Evolutionary conservation across 2,329 filamentous ascomycete species (phyloP), one percentile per base, ranked within the genome.

Genomic region (Parasarocladium wereldwijsianum): DNA sequence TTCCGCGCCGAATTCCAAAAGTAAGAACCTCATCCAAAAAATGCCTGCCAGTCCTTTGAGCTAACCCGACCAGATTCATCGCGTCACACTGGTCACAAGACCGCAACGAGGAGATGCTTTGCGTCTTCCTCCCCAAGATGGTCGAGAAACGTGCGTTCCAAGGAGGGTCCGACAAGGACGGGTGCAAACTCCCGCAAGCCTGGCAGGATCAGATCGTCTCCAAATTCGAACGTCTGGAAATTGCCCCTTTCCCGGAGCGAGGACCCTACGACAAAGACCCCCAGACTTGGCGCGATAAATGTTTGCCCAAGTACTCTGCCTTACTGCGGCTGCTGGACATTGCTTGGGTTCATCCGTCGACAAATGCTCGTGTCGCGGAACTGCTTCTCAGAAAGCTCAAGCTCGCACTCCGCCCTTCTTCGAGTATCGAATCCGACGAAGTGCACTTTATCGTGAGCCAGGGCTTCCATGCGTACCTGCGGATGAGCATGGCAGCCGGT

Each of bases 1-100:
- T 66, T 93, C 18, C 62, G 86, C 6, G 76, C 73, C 21, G 75
- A 81, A 34, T 85, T 96, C 41, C 82, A 92, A 50, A 83, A 71
- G 69, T 82, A 55, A 49, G 57, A 17, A 25, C 15, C 16, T 19
- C 3, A 18, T 27, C 7, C 14, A 18, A 5, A 15, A 19, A 6
- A 9, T 18, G 26, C 8, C 5, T 19, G 26, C 8, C 13, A 12
- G 5, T 12, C n/a, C 6, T n/a, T 2, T 8, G 8, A 28, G n/a
- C 40, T 49, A 33, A 50, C 14, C 17, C 11, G 6, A 15, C n/a
- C 18, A 82, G 78, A 45, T 94, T 90, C 43, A 64, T 93, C 37
- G 60, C 74, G 18, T 65, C 65, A 6, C 74, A 81, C 41, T 92
- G 83, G 82, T 69, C 71, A 4, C 66, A 74, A 39, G 60, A 55